Base-by-base conservation (phyloP, 495 filamentous ascomycete genomes). In the Haplographium delicatum region DNA sequence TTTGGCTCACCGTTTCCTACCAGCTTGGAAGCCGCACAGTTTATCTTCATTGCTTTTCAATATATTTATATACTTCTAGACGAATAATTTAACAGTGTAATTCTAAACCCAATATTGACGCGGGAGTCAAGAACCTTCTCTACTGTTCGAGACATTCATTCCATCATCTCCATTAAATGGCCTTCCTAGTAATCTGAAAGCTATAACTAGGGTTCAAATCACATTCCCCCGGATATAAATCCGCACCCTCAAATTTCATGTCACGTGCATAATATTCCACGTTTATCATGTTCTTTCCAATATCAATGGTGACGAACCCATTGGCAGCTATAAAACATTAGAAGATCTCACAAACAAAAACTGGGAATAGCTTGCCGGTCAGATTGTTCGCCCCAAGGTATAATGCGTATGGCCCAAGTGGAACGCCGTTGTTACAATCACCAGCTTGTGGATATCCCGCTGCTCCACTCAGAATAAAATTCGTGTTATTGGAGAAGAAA, bases 381-480 rank as follows among this genome's bases (percentile, higher is more conserved):
- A 37, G 16, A 39, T 33, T 24, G 22, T 48, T 48, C 10, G 45
- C 45, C 5, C 45, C 45, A 3, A 48, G 18, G 18, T 24, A 48
- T 19, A 35, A 10, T 19, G 45, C 45, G 26, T 23, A 48, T 13
- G 45, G 45, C 4, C 45, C 45, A 9, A 23, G 45, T 9, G 45
- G 18, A 25, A 35, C 24, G 2, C 45, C 45, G 26, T 48, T 48
- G 20, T 48, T 48, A 16, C 45, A 48, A 35, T 48, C 45, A 1
- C 45, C 45, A 3, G 30, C 31, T 23, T 48, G 45, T 15, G 45
- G 45, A 35, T 48, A 48, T 23, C 45, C 45, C 3, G 45, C 45
- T 4, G 45, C 45, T 4, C 45, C 45, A 26, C 45, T 48, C 19
- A 48, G 22, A 11, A 48, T 48, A 22, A 48, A 48, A 26, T 48